phyloP scores from a whole-genome alignment of 2,329 filamentous ascomycete species.

The Cadophora sp. region DNA sequence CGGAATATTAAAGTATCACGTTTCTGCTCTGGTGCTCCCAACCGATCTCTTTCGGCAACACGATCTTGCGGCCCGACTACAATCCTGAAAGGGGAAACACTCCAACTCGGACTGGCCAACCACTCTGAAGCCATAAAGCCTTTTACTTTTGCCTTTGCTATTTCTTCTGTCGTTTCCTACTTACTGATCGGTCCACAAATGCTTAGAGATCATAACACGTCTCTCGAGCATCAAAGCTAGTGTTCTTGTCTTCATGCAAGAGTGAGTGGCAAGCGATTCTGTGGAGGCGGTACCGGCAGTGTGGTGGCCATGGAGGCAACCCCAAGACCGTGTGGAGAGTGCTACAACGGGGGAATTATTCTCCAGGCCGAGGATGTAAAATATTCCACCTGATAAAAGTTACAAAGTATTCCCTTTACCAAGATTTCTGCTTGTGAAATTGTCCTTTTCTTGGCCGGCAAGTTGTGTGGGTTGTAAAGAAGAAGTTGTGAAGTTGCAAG shows the following conservation, averaged over 20 bases:
- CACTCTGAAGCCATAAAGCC: no score
- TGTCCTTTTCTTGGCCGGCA: background rate
- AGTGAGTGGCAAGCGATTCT: background rate
- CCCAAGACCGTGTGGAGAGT: background rate
- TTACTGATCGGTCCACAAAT: background rate
- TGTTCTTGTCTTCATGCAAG: constrained; percentile 3
- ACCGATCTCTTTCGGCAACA: background rate
- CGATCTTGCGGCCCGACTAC: constrained; percentile 1
- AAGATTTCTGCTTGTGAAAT: background rate
- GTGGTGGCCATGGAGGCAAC: background rate
- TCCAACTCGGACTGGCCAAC: background rate
- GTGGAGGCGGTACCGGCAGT: background rate
- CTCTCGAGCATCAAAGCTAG: background rate
- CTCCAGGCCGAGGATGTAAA: background rate
- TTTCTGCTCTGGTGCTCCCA: background rate
- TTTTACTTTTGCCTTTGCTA: no score
- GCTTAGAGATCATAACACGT: background rate
- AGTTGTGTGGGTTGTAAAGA: background rate
- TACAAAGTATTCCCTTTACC: background rate
- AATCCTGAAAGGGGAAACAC: background rate
- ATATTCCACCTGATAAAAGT: background rate
- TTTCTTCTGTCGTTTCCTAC: background rate
- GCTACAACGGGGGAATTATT: background rate
- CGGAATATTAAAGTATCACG: background rate
- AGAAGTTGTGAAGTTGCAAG: background rate